Evolutionary conservation across 2,329 filamentous ascomycete genomes (phyloP), one percentile per base, ranked within the genome.

Genomic region (Cryphonectria parasitica): DNA sequence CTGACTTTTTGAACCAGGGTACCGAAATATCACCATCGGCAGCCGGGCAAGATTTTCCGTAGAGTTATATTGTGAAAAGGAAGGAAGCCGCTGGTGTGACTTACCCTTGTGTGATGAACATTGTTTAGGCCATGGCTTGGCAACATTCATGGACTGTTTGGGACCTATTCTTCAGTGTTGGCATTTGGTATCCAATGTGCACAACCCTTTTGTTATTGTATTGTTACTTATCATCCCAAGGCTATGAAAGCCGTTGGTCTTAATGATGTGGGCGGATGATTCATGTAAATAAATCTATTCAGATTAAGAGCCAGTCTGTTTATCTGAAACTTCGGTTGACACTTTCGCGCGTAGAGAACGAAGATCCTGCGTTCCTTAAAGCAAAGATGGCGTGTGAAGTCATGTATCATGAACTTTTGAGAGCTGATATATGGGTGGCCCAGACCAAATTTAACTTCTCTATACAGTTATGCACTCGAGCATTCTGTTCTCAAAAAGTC

Each of bases 1-100:
- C 52, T 63, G 63, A 66, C 49, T 39, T 43, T 49, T n/a, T 25
- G 49, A 60, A 45, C 28, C 36, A 49, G 61, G 36, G 7, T 28
- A 4, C 28, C 36, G 8, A 60, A 25, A 11, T 54, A 63, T 31
- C 43, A 22, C 28, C n/a, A 34, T 22, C 43, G 45, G 36, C 62
- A n/a, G 22, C 17, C 41, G 8, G 63, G 41, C 13, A 64, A 7
- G 25, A 28, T 52, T 3, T 13, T n/a, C 2, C 63, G 5, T 22
- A n/a, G 39, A 10, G 25, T 28, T 52, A 28, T 43, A 11, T 10
- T 64, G 63, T 28, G 19, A 49, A 31, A 6, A 31, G 36, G 25
- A n/a, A 31, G 52, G 25, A 56, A 28, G n/a, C n/a, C 11, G n/a
- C 49, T 25, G 49, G 10, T 54, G 49, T 10, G 3, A 54, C 22